Evolutionary conservation across 202 grass and related monocot genomes (phyloP), one percentile per base, ranked within the genome.

Genomic region (Eragrostis tef): DNA sequence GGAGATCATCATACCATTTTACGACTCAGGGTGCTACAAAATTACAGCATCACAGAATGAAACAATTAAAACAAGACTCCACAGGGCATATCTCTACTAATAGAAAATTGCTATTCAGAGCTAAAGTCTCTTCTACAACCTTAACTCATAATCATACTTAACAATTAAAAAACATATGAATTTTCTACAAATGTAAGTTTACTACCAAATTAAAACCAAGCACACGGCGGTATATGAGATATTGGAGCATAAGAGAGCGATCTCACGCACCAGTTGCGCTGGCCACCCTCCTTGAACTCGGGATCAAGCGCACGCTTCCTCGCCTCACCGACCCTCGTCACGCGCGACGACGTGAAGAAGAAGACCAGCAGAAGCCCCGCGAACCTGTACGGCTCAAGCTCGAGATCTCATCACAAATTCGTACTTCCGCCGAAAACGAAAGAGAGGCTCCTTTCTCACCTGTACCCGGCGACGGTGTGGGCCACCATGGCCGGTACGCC

Each of bases 261-360:
- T 78, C 24, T 54, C 27, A 62, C 64, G 80, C 27, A 99, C 96
- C 96, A 99, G 73, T 99, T 95, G 50, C 89, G 90, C 69, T 90
- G 89, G 7, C 90, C 95, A 5, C 92, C 95, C 79, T 94, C 85
- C 77, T 98, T 98, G 67, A 98, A 98, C 21, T 98, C 90, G 24
- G 74, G 72, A n/a, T 98, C 95, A 8, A 98, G 91, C 17, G 39
- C 80, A 51, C 85, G 85, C 73, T 98, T 98, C 90, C 86, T 89
- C 62, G 87, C 88, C 85, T 93, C 87, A 64, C 92, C 92, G 11
- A 93, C 45, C 89, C 91, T 95, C 41, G 92, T 98, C 75, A 95
- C 77, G 85, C 85, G 83, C 52, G 96, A 98, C 34, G 96, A 73
- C 13, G 96, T 95, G 86, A 98, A 98, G 88, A 98, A 99, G 91